These are phyloP conservation scores for Solanum paucissectum DNA, from an alignment of 257 asterid genomes.

Conservation along the genomic window DNA sequence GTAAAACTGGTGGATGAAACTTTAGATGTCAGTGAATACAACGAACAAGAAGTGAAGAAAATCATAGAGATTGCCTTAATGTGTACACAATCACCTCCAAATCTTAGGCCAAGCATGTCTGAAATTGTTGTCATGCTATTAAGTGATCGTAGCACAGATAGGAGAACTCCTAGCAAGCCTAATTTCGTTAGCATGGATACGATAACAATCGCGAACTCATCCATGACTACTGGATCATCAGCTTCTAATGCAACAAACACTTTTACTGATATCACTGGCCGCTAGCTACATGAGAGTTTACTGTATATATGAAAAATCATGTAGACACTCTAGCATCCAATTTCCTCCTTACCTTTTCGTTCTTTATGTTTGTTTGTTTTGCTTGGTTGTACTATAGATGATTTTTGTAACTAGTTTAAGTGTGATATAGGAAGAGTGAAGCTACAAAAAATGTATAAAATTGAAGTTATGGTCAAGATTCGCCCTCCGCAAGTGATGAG, in stretches of 20 bases:
- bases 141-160: slow-evolving; percentile 23
- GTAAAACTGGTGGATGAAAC: slow-evolving; percentile 51
- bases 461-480: background rate
- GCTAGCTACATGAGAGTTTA: slow-evolving; percentile 14
- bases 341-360: background rate
- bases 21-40: slow-evolving; percentile 35
- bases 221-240: slow-evolving; percentile 9
- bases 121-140: slow-evolving; percentile 56
- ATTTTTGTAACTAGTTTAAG: background rate
- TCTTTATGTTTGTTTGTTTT: background rate
- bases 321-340: background rate
- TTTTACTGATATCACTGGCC: slow-evolving; percentile 45
- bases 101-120: slow-evolving; percentile 67
- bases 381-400: background rate
- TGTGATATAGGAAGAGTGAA: background rate
- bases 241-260: slow-evolving; percentile 52
- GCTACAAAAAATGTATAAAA: background rate
- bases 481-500: background rate
- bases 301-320: background rate
- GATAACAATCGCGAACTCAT: slow-evolving; percentile 2
- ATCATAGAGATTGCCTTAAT: slow-evolving; percentile 50
- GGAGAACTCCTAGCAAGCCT: slow-evolving; percentile 20
- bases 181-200: slow-evolving; percentile 19
- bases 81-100: slow-evolving; percentile 65
- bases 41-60: slow-evolving; percentile 43